These are phyloP conservation scores for Penicillium ochrochloron DNA, from an alignment of 495 filamentous ascomycete species.

Conservation along the genomic window DNA sequence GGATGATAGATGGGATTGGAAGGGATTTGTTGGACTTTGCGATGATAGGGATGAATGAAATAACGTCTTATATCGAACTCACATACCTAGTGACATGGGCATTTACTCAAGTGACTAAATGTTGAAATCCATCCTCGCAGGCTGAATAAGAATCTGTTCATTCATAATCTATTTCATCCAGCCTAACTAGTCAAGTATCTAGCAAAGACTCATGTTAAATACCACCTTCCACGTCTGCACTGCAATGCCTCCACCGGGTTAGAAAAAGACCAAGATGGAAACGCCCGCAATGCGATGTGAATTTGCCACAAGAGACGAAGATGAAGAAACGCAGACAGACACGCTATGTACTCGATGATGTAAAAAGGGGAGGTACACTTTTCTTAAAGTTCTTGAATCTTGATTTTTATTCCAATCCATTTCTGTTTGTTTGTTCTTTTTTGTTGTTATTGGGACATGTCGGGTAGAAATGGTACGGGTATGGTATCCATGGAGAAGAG, in stretches of 20 bases:
- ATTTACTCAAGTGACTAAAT: too few species aligned
- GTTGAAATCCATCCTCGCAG: neutral
- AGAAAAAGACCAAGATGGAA: neutral
- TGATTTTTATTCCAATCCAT: constrained; percentile 13
- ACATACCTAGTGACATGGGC: neutral
- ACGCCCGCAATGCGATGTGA: constrained; percentile 23
- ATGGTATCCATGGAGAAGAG: constrained; percentile 25
- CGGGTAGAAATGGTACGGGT: constrained; percentile 14
- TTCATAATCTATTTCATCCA: constrained; percentile 10
- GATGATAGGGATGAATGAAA: constrained; percentile 4
- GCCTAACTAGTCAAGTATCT: neutral
- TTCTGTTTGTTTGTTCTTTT: constrained; percentile 20
- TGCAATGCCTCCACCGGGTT: too few species aligned
- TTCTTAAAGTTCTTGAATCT: constrained; percentile 12
- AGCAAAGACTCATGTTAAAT: neutral
- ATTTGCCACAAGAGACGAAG: constrained; percentile 11
- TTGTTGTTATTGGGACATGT: constrained; percentile 6
- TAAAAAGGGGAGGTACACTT: neutral
- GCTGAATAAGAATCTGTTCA: constrained; percentile 1
- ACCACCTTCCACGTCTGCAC: neutral
- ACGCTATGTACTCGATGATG: constrained; percentile 22
- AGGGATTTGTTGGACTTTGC: neutral
- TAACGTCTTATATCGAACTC: constrained; percentile 10
- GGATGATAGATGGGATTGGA: neutral
- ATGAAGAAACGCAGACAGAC: neutral